phyloP scores from a whole-genome alignment of 202 grass and related monocot species.

The Setaria italica region DNA sequence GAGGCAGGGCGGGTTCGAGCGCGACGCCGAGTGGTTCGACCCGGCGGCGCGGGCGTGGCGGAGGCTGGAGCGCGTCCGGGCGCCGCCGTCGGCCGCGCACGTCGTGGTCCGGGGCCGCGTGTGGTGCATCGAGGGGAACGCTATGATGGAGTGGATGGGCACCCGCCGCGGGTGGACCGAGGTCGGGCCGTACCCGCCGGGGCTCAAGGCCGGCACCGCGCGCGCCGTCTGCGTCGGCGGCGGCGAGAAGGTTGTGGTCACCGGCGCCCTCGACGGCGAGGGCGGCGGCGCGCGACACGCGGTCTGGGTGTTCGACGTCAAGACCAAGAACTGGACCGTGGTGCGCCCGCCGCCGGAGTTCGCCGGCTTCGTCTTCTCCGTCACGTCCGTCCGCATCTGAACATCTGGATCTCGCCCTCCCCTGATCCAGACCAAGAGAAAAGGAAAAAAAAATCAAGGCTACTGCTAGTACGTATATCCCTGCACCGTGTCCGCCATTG shows the following conservation, averaged over 20 bases:
- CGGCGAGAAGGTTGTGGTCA: constrained; percentile 61
- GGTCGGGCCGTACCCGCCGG: constrained; percentile 47
- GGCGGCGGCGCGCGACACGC: constrained; percentile 34
- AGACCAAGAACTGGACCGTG: constrained; percentile 57
- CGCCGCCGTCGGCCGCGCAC: constrained; percentile 42
- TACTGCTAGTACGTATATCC: constrained; percentile 21
- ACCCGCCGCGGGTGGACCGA: constrained; percentile 43
- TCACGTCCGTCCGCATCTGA: constrained; percentile 49
- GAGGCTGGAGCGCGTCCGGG: constrained; percentile 59
- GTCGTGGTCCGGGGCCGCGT: constrained; percentile 46
- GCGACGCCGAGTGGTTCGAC: constrained; percentile 83
- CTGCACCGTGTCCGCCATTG: constrained; percentile 29
- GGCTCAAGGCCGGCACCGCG: constrained; percentile 52
- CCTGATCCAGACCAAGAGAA: not conserved
- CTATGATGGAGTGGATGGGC: constrained; percentile 55
- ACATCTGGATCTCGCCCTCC: not conserved
- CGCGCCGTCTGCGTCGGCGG: constrained; percentile 45
- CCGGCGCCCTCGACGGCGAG: constrained; percentile 44
- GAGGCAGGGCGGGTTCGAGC: constrained; percentile 68
- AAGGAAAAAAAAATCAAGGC: not conserved
- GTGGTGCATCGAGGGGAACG: constrained; percentile 64
- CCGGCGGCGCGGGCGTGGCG: constrained; percentile 46
- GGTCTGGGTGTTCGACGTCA: constrained; percentile 63
- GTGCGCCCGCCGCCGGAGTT: constrained; percentile 56
- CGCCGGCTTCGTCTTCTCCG: constrained; percentile 67